Conservation (phyloP, 2,329 filamentous ascomycete genomes). For the Ophiobolus disseminans region DNA sequence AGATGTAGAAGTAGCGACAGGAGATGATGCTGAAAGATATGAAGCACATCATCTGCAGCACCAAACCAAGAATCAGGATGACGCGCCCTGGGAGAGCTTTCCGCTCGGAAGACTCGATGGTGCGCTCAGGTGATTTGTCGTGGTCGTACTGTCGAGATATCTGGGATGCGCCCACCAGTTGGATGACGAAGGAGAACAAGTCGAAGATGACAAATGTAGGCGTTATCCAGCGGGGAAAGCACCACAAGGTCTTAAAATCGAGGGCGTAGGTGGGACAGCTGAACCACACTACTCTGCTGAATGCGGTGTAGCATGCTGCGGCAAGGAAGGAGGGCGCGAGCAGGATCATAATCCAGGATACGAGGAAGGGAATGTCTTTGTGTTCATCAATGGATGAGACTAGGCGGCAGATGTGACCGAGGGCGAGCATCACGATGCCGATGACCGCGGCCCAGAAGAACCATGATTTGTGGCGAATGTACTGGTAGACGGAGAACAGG, state of each 20-base stretch:
- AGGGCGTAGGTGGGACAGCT: conserved; percentile 47
- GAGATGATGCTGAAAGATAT: conserved; percentile 55
- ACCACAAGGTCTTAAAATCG: conserved; percentile 53
- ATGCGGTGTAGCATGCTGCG: conserved; percentile 59
- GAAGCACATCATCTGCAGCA: conserved; percentile 60
- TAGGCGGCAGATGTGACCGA: conserved; percentile 62
- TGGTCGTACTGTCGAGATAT: conserved; percentile 46
- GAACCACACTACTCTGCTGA: conserved; percentile 56
- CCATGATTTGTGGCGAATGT: conserved; percentile 44
- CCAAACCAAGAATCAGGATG: conserved; percentile 56
- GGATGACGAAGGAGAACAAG: conserved; percentile 57
- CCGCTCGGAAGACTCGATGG: conserved; percentile 46
- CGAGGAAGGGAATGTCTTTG: conserved; percentile 46
- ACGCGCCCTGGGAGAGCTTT: conserved; percentile 39
- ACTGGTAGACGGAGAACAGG: conserved; percentile 40
- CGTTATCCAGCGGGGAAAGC: conserved; percentile 54
- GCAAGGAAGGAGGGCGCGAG: conserved; percentile 59
- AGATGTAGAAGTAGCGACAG: conserved; percentile 45
- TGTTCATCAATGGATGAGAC: conserved; percentile 49
- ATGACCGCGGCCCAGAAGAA: conserved; percentile 47
- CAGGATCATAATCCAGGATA: conserved; percentile 55
- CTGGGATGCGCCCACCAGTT: conserved; percentile 53
- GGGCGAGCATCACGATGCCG: conserved; percentile 52
- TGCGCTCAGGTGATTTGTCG: conserved; percentile 47
- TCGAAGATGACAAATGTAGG: conserved; percentile 59